Evolutionary conservation across 805 yeast species (phyloP).

Genomic region (Zygosaccharomyces siamensis): DNA sequence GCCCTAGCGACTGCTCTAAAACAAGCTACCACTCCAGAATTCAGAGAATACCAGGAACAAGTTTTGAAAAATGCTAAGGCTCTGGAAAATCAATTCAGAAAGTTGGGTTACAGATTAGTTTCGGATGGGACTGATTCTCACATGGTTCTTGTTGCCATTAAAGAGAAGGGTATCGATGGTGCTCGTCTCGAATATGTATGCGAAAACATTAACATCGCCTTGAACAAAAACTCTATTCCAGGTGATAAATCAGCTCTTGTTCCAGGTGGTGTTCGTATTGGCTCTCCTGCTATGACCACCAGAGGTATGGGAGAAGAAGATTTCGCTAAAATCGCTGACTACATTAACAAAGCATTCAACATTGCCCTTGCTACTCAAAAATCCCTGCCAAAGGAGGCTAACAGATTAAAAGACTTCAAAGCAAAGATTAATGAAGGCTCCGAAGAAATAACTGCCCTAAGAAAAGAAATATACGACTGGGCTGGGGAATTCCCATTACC

Average conservation of each 20-base stretch:
- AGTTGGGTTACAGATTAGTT: conserved; percentile 73
- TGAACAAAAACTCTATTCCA: conserved; percentile 96
- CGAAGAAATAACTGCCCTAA: conserved; percentile 60
- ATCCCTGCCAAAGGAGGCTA: conserved; percentile 83
- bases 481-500: conserved; percentile 80
- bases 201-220: conserved; percentile 90
- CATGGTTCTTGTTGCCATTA: conserved; percentile 85
- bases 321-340: conserved; percentile 71
- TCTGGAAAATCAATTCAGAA: conserved; percentile 68
- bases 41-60: conserved; percentile 80
- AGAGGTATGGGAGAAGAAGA: conserved; percentile 91
- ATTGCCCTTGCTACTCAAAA: conserved; percentile 73
- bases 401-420: conserved; percentile 95
- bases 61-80: conserved; percentile 85
- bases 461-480: conserved; percentile 82
- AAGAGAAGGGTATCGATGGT: conserved; percentile 89
- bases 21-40: conserved; percentile 89
- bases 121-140: conserved; percentile 97
- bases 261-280: conserved; percentile 96
- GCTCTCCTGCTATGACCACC: conserved; percentile 98
- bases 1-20: conserved; percentile 96
- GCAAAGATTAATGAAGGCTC: conserved; percentile 67
- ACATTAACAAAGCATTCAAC: conserved; percentile 73
- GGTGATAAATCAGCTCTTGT: conserved; percentile 95
- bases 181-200: conserved; percentile 95